These are phyloP conservation scores for Sporisorium sorghi DNA, from an alignment of 1,284 basidiomycete genomes.

Conservation along the genomic window DNA sequence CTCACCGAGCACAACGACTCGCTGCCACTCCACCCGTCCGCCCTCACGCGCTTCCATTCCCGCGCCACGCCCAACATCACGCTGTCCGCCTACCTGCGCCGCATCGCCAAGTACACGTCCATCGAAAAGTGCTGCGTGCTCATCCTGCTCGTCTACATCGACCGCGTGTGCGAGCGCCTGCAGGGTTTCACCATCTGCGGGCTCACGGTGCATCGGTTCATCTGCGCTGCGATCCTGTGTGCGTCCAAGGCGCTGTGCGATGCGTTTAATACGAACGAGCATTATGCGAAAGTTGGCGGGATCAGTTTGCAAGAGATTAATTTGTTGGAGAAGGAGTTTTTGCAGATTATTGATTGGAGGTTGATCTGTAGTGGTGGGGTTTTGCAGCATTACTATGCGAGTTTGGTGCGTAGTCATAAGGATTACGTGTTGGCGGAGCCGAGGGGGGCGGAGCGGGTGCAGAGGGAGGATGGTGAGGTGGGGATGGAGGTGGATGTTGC, in stretches of 20 bases:
- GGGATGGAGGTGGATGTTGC: constrained; percentile 10
- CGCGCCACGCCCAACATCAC: constrained; percentile 66
- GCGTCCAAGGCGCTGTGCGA: constrained; percentile 68
- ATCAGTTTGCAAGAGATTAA: constrained; percentile 68
- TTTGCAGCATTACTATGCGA: constrained; percentile 67
- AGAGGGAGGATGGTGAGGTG: not conserved
- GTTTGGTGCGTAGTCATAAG: constrained; percentile 60
- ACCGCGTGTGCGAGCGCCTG: constrained; percentile 65
- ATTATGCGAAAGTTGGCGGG: constrained; percentile 67
- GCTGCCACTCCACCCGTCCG: constrained; percentile 66
- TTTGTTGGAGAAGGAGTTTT: constrained; percentile 68
- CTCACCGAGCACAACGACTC: constrained; percentile 67
- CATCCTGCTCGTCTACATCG: constrained; percentile 68
- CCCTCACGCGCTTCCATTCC: constrained; percentile 67
- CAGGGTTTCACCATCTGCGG: constrained; percentile 67
- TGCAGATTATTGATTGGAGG: constrained; percentile 66
- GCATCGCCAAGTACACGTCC: constrained; percentile 67
- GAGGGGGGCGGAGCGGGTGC: not conserved
- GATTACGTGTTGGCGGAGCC: constrained; percentile 33
- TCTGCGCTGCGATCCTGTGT: constrained; percentile 67
- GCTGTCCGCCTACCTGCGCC: constrained; percentile 62
- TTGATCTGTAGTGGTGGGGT: constrained; percentile 59
- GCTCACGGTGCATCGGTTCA: constrained; percentile 67
- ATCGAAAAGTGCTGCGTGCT: constrained; percentile 67
- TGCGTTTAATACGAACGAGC: constrained; percentile 68